A percentile compares a stretch with the other conserved stretches of the same genome.
phyloP scores from a whole-genome alignment of 768 basidiomycete species.

The Candolleomyces efflorescens region DNA sequence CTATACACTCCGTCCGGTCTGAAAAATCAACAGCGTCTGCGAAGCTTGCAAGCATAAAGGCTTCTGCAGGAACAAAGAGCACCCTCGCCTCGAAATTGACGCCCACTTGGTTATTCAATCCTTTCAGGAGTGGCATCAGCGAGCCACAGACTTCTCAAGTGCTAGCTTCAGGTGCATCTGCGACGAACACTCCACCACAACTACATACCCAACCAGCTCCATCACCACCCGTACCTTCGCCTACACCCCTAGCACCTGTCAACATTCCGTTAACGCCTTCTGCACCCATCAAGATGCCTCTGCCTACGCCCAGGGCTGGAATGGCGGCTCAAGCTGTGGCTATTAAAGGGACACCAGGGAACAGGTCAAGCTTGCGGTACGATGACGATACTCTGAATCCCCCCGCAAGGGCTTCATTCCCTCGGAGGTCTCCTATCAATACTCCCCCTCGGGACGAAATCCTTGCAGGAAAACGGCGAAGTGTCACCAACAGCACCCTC shows the following conservation, averaged over 20 bases:
- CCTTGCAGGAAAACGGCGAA: constrained; percentile 54
- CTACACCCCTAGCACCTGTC: constrained; percentile 2
- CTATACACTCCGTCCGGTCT: constrained; percentile 54
- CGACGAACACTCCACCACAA: constrained; percentile 14
- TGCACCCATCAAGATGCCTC: constrained; percentile 31
- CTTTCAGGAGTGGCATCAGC: constrained; percentile 54
- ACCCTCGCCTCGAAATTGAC: constrained; percentile 57
- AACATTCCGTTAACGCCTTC: constrained; percentile 13
- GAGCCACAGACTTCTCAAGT: constrained; percentile 60
- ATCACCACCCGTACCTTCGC: constrained; percentile 6
- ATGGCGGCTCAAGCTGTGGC: constrained; percentile 35
- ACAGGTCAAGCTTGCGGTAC: constrained; percentile 44
- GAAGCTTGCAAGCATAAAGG: constrained; percentile 13
- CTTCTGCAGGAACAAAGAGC: constrained; percentile 22
- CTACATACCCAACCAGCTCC: constrained; percentile 6
- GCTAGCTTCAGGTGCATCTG: constrained; percentile 44
- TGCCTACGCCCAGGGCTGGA: constrained; percentile 29
- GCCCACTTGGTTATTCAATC: constrained; percentile 76
- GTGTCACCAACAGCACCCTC: constrained; percentile 32
- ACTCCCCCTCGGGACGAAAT: constrained; percentile 71
- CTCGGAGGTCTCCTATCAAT: constrained; percentile 58
- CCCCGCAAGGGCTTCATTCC: constrained; percentile 42
- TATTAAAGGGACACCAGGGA: constrained; percentile 33
- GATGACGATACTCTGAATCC: constrained; percentile 52
- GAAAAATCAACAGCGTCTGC: constrained; percentile 45